These are phyloP conservation scores for Tetrahymena malaccensis DNA, from an alignment of 73 alveolate species.

Conservation along the genomic window DNA sequence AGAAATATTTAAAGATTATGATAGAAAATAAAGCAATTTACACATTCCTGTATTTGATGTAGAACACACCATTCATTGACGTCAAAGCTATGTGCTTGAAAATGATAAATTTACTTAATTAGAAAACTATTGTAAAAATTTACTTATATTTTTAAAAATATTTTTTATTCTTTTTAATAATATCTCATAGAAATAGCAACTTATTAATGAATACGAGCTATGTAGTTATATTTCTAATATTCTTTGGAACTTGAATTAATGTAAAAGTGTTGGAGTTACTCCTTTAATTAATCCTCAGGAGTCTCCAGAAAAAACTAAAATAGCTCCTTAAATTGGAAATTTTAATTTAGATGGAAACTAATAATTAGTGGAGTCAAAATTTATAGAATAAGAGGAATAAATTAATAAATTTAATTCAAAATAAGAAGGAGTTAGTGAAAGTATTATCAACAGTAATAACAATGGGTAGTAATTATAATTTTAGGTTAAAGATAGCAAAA, in stretches of 20 bases:
- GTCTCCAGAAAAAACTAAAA: background rate
- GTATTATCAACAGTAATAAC: background rate
- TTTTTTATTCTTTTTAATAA: too few species aligned
- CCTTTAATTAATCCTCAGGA: background rate
- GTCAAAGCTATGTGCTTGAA: background rate
- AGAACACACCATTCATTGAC: background rate
- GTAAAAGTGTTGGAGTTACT: background rate
- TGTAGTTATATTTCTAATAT: background rate
- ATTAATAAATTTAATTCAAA: background rate
- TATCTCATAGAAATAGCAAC: background rate
- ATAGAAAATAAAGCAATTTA: background rate
- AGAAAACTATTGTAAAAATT: background rate
- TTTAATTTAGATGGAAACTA: background rate
- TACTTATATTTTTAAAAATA: too few species aligned
- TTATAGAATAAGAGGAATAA: background rate
- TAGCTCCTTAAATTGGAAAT: background rate
- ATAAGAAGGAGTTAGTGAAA: background rate
- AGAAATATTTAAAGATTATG: background rate
- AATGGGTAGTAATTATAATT: background rate
- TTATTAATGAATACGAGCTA: background rate
- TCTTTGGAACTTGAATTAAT: background rate
- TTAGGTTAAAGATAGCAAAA: background rate
- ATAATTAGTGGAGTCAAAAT: background rate
- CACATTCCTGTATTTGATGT: background rate
- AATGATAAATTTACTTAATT: background rate